Conservation (phyloP, 257 asterid species). For the Leptodermis oblonga region DNA sequence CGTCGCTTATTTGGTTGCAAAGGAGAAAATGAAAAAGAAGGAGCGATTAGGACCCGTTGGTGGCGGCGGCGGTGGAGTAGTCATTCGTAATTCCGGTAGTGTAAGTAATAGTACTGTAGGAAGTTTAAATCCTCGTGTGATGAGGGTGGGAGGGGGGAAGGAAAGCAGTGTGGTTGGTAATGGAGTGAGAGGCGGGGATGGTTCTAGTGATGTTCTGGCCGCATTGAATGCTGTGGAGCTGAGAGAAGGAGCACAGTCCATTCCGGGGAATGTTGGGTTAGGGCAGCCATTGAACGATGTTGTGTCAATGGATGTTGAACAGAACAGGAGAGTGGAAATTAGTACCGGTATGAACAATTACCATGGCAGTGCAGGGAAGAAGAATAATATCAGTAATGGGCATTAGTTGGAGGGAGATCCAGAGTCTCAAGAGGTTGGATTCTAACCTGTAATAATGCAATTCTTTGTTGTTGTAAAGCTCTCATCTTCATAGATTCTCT, state of each 20-base stretch:
- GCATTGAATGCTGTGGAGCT: constrained; percentile 51
- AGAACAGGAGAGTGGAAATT: constrained; percentile 9
- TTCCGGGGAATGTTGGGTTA: constrained; percentile 12
- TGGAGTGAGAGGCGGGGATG: constrained; percentile 34
- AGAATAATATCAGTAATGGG: constrained; percentile 20
- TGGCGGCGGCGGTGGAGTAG: neutral
- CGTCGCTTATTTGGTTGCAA: constrained; percentile 41
- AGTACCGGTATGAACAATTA: constrained; percentile 11
- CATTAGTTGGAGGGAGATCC: neutral
- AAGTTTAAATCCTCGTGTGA: constrained; percentile 18
- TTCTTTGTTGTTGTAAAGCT: neutral
- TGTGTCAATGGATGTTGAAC: constrained; percentile 52
- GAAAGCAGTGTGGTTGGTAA: constrained; percentile 15
- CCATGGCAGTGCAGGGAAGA: constrained; percentile 16
- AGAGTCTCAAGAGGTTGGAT: neutral
- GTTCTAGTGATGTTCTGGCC: constrained; percentile 38
- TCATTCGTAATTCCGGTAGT: constrained; percentile 15
- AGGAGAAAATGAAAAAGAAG: constrained; percentile 54
- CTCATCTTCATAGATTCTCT: neutral
- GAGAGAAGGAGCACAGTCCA: constrained; percentile 35
- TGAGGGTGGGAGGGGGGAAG: constrained; percentile 16
- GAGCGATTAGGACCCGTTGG: constrained; percentile 17
- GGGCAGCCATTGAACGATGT: constrained; percentile 18
- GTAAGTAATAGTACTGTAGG: constrained; percentile 19
- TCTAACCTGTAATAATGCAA: neutral